Evolutionary conservation across 2,329 filamentous ascomycete species (phyloP).

Genomic region (Aspergillus quadrilineatus): DNA sequence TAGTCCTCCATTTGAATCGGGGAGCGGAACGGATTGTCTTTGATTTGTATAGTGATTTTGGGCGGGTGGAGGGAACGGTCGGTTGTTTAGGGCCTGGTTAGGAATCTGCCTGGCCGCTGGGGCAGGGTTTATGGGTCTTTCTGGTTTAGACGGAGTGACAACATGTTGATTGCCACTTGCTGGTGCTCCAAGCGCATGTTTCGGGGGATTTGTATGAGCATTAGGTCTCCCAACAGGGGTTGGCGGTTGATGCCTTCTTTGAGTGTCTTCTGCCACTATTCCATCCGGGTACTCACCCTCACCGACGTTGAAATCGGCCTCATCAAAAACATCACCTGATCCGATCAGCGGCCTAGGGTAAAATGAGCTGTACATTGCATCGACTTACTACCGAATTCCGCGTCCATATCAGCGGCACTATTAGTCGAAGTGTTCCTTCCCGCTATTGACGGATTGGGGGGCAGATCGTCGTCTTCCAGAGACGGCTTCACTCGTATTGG

Average conservation of each 20-base stretch:
- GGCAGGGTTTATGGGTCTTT: constrained; percentile 28
- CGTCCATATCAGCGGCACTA: constrained; percentile 36
- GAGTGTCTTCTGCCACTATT: constrained; percentile 55
- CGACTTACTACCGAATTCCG: constrained; percentile 45
- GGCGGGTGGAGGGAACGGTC: constrained; percentile 22
- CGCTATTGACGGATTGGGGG: constrained; percentile 27
- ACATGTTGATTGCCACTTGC: constrained; percentile 25
- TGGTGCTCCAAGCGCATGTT: constrained; percentile 18
- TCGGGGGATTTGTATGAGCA: constrained; percentile 23
- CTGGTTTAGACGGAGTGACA: constrained; percentile 42
- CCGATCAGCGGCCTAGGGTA: constrained; percentile 18
- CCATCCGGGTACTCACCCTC: constrained; percentile 75
- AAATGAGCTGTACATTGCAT: not conserved
- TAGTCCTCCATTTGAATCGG: constrained; percentile 21
- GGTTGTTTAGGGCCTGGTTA: constrained; percentile 21
- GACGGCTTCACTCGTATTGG: constrained; percentile 35
- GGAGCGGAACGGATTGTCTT: constrained; percentile 20
- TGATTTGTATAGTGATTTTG: constrained; percentile 16
- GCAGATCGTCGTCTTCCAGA: constrained; percentile 51
- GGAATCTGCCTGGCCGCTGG: constrained; percentile 24
- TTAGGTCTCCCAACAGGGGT: constrained; percentile 25
- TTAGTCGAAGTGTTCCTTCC: constrained; percentile 30
- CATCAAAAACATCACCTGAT: constrained; percentile 65
- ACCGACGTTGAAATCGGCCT: constrained; percentile 70
- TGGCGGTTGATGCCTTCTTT: constrained; percentile 27